Base-by-base conservation (phyloP, 164 flowering plant species). In the Chimonanthus salicifolius region DNA sequence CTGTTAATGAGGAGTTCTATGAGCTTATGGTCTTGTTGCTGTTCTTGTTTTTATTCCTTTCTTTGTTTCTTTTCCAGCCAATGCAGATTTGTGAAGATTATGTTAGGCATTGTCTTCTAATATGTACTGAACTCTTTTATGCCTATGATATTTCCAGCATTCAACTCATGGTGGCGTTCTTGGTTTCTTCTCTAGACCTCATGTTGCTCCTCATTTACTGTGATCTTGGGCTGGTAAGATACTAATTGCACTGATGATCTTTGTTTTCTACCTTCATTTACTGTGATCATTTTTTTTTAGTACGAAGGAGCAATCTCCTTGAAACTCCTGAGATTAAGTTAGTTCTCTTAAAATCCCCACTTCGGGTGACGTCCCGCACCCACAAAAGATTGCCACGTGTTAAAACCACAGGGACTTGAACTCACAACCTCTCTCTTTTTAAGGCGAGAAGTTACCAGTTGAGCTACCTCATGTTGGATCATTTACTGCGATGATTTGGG, bases 141-240 rank as follows among this genome's bases (percentile, higher is more conserved):
- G 33, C 33, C 33, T 33, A 18, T 33, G 33, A 43, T 49, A 43
- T 16, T 73, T 49, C 4, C 68, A 80, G 86, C 81, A 67, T 65
- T 66, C 15, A 69, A 70, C 66, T 71, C 81, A 20, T 47, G 82
- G 82, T 74, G 81, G 81, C 78, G 64, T 68, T 77, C 77, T 69
- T 84, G 84, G 78, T 67, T 54, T 67, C 76, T 81, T 84, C 85
- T 80, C 20, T 86, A 84, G 76, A 21, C 69, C 66, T 64, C 62
- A 62, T 43, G 65, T 49, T 3, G 15, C 13, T 58, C 9, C 49
- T 15, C 15, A 16, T 20, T n/a, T 44, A 9, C 18, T 6, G 10
- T 68, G 54, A 33, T 47, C 11, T 48, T 3, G 33, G 20, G 21
- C 16, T 3, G 21, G 70, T 68, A 68, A 47, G 54, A 15, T 44